These are phyloP conservation scores for Teunomyces funiuensis DNA, from an alignment of 805 yeast genomes.

Conservation along the genomic window DNA sequence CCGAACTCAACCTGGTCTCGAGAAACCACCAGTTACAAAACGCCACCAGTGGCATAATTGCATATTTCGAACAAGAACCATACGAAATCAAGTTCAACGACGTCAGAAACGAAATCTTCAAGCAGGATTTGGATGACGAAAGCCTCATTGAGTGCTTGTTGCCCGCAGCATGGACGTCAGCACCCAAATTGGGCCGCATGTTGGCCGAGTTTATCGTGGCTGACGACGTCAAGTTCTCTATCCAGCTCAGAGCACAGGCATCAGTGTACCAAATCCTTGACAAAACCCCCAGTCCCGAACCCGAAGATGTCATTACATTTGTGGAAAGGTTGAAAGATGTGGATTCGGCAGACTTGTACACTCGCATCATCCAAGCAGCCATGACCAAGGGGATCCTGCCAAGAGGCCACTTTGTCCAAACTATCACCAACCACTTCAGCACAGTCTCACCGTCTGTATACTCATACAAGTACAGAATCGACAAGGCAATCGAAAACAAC, in stretches of 20 bases:
- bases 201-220: slow-evolving; percentile 16
- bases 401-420: slow-evolving; percentile 18
- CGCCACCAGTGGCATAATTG: slow-evolving; percentile 7
- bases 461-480: slow-evolving; percentile 30
- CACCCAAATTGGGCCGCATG: slow-evolving; percentile 7
- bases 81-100: slow-evolving; percentile 8
- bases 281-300: not conserved
- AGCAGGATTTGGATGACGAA: slow-evolving; percentile 25
- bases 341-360: slow-evolving; percentile 14
- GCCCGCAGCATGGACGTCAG: slow-evolving; percentile 10
- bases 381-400: slow-evolving; percentile 16
- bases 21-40: slow-evolving; percentile 4
- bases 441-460: slow-evolving; percentile 13
- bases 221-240: slow-evolving; percentile 24
- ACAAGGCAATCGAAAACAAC: slow-evolving; percentile 20
- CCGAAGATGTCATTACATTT: not conserved
- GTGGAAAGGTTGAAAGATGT: slow-evolving; percentile 6
- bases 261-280: slow-evolving; percentile 10
- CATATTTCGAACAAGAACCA: slow-evolving; percentile 3
- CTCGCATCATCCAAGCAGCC: slow-evolving; percentile 18
- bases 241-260: slow-evolving; percentile 21
- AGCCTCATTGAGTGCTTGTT: slow-evolving; percentile 20
- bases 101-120: slow-evolving; percentile 15
- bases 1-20: slow-evolving; percentile 21
- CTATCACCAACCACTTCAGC: slow-evolving; percentile 15